Evolutionary conservation across 495 filamentous ascomycete species (phyloP).

Genomic region (Lepraria neglecta): DNA sequence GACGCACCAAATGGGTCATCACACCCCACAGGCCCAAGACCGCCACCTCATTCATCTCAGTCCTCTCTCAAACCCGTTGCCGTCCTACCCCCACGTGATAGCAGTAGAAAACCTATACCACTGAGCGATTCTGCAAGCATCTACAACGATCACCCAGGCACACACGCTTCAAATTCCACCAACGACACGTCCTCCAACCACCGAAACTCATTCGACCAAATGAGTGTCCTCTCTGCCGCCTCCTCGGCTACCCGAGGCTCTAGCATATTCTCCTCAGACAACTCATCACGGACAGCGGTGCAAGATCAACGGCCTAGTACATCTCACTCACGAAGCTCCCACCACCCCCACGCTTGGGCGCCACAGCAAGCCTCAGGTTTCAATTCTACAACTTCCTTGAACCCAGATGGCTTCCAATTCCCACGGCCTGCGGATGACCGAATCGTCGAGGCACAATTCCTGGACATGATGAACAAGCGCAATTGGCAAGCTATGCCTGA

Average conservation of each 20-base stretch:
- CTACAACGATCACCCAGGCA: conserved; percentile 42
- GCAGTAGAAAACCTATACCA: conserved; percentile 63
- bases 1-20: conserved; percentile 42
- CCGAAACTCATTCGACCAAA: conserved; percentile 62
- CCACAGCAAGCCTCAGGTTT: conserved; percentile 42
- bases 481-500: conserved; percentile 97
- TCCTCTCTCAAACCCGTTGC: conserved; percentile 57
- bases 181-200: conserved; percentile 64
- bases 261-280: conserved; percentile 55
- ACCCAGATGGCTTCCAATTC: conserved; percentile 57
- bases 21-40: conserved; percentile 61
- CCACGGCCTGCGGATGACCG: conserved; percentile 72
- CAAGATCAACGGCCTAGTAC: conserved; percentile 29
- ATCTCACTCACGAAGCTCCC: conserved; percentile 23
- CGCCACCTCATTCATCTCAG: conserved; percentile 58
- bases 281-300: conserved; percentile 56
- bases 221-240: conserved; percentile 55
- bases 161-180: conserved; percentile 63
- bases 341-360: conserved; percentile 27
- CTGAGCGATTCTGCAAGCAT: conserved; percentile 51
- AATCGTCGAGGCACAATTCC: conserved; percentile 85
- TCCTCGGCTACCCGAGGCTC: conserved; percentile 56
- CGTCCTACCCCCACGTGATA: conserved; percentile 50
- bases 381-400: conserved; percentile 44
- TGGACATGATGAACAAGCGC: conserved; percentile 91